Conservation (phyloP, 495 filamentous ascomycete genomes). For the Talaromyces thailandensis region DNA sequence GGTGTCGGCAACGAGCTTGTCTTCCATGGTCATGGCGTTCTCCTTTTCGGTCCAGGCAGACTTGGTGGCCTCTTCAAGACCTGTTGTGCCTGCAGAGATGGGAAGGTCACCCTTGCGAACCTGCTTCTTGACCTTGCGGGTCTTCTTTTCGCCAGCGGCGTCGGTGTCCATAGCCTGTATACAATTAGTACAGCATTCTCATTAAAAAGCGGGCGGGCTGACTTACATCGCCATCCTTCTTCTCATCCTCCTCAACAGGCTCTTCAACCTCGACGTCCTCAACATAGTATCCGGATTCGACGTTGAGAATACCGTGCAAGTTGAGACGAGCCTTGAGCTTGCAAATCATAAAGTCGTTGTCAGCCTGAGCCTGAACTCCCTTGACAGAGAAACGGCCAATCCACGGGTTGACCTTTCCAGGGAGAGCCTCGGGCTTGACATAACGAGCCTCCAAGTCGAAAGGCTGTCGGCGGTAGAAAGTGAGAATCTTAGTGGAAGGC, state of each 20-base stretch:
- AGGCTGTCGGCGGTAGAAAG: constrained; percentile 96
- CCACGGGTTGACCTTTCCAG: constrained; percentile 87
- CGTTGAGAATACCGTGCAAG: constrained; percentile 91
- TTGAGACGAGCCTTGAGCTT: constrained; percentile 98
- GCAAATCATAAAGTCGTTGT: constrained; percentile 97
- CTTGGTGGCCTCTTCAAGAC: constrained; percentile 62
- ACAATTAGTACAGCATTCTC: neutral
- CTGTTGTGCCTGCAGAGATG: constrained; percentile 71
- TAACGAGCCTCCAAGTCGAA: constrained; percentile 97
- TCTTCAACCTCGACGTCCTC: constrained; percentile 98
- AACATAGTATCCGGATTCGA: constrained; percentile 95
- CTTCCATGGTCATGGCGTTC: constrained; percentile 86
- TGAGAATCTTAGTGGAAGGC: constrained; percentile 98
- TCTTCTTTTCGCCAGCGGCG: constrained; percentile 72
- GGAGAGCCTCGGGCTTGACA: constrained; percentile 75
- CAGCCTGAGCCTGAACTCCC: constrained; percentile 73
- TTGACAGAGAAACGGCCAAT: constrained; percentile 95
- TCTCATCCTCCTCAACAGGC: constrained; percentile 56
- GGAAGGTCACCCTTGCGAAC: constrained; percentile 95
- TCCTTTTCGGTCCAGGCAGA: constrained; percentile 67
- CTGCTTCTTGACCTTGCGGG: constrained; percentile 98
- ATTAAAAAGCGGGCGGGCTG: no score
- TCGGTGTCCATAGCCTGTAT: constrained; percentile 89
- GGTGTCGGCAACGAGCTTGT: constrained; percentile 96
- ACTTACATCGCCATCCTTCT: constrained; percentile 70